Base-by-base conservation (phyloP, 768 basidiomycete species). In the Collybia sp. region DNA sequence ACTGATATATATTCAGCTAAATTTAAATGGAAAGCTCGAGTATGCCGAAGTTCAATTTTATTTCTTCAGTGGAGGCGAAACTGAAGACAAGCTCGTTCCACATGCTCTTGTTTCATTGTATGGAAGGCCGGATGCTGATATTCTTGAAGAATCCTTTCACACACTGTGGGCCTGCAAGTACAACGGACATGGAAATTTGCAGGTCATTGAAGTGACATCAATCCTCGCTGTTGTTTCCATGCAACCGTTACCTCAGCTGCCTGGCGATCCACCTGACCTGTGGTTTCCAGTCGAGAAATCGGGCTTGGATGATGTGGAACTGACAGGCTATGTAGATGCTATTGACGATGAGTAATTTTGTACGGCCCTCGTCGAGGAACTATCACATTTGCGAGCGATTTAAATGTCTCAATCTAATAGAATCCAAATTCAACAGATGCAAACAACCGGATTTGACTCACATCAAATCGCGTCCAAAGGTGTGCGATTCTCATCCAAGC, bases 201-300 rank as follows among this genome's bases (percentile, higher is more conserved):
- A 35, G 1, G 47, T 53, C 18, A 4, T 52, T 30, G 42, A 53
- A 39, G 42, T 49, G 11, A 42, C 46, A n/a, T 9, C 2, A 0
- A 51, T 56, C 12, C 12, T 46, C 44, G 30, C 52, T 3, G 52
- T 56, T 1, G 47, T 56, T 12, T 40, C 40, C 2, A 35, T 53
- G 19, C 50, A 63, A 8, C 61, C 59, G 1, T 40, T 52, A 12
- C 53, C 50, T 0, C 17, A 36, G n/a, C 17, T 45, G 16, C 40
- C 51, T 9, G 35, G 44, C 11, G 50, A 47, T 10, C 37, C 47
- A 13, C 38, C 42, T 4, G 6, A 37, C 4, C 34, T 50, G 1
- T 60, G 57, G 51, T 63, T 57, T 47, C 49, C 64, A 35, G 49
- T 63, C 8, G 56, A 65, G 35, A 66, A 63, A 37, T 55, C 58